Percentiles rank a stretch among this genome's conserved stretches.
These are phyloP conservation scores for Amborella trichopoda DNA, from an alignment of 164 flowering plant genomes.

Conservation along the genomic window DNA sequence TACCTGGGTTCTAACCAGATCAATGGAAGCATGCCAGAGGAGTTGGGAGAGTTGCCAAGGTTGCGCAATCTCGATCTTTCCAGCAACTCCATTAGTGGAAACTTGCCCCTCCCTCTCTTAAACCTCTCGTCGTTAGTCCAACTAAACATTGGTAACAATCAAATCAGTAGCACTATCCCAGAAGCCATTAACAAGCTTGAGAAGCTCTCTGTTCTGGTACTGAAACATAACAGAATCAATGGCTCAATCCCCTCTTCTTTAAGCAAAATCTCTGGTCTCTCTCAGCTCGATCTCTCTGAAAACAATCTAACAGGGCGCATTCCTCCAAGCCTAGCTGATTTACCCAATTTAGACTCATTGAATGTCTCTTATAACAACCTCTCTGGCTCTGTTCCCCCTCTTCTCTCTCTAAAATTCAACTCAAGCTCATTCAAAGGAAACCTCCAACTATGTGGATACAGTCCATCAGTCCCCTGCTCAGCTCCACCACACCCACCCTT, in stretches of 20 bases:
- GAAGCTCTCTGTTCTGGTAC: constrained; percentile 34
- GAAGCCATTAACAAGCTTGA: constrained; percentile 20
- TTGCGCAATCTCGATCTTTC: constrained; percentile 53
- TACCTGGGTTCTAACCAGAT: constrained; percentile 42
- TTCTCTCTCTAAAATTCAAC: constrained; percentile 53
- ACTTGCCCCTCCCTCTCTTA: constrained; percentile 30
- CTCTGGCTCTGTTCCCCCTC: constrained; percentile 67
- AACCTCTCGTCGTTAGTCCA: constrained; percentile 33
- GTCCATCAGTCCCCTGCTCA: constrained; percentile 45
- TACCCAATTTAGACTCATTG: constrained; percentile 46
- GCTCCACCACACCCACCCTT: constrained; percentile 12
- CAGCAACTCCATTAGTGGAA: constrained; percentile 44
- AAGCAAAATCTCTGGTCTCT: constrained; percentile 38
- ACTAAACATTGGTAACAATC: constrained; percentile 38
- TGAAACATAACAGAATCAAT: constrained; percentile 32
- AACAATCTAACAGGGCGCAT: constrained; percentile 55
- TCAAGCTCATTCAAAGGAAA: constrained; percentile 81
- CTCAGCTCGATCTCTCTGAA: constrained; percentile 46
- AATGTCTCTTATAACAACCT: constrained; percentile 82
- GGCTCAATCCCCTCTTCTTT: constrained; percentile 49
- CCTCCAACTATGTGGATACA: constrained; percentile 74
- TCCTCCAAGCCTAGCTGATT: constrained; percentile 37
- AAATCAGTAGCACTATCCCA: constrained; percentile 32
- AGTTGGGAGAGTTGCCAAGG: constrained; percentile 29
- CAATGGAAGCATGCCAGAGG: constrained; percentile 45